Evolutionary conservation across 1,284 basidiomycete species (phyloP).

Genomic region (Pisolithus thermaeus): DNA sequence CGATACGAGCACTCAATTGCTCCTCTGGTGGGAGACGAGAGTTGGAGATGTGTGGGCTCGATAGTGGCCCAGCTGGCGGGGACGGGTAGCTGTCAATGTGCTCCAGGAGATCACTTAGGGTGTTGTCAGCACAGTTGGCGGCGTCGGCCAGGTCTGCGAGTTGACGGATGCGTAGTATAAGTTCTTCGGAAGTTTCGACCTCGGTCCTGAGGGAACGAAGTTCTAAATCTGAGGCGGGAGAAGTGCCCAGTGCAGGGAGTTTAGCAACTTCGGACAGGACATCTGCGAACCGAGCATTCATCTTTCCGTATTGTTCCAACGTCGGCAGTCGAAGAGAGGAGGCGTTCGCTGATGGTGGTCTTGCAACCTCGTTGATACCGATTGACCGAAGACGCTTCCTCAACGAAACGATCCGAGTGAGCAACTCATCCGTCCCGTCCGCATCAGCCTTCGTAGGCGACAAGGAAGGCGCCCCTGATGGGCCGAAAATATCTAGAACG

Average conservation of each 20-base stretch:
- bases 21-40: conserved; percentile 49
- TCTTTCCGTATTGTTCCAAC: conserved; percentile 37
- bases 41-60: conserved; percentile 42
- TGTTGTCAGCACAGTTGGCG: conserved; percentile 57
- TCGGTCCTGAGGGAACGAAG: conserved; percentile 56
- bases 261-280: conserved; percentile 41
- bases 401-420: conserved; percentile 38
- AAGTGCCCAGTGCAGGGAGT: conserved; percentile 41
- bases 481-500: conserved; percentile 52
- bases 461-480: conserved; percentile 32
- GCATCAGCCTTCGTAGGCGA: conserved; percentile 26
- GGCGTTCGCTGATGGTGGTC: conserved; percentile 32
- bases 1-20: conserved; percentile 55
- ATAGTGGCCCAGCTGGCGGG: conserved; percentile 45
- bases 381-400: conserved; percentile 58
- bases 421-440: conserved; percentile 33
- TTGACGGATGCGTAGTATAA: conserved; percentile 46
- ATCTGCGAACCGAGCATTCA: conserved; percentile 41
- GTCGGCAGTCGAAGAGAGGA: conserved; percentile 48
- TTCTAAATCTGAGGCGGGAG: conserved; percentile 45
- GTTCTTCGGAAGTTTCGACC: conserved; percentile 41
- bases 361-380: conserved; percentile 49
- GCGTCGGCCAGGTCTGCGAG: conserved; percentile 47
- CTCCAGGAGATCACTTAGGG: conserved; percentile 74
- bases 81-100: conserved; percentile 74